These are phyloP conservation scores for Aspergillus nidulans DNA, from an alignment of 495 filamentous ascomycete genomes.

Conservation along the genomic window DNA sequence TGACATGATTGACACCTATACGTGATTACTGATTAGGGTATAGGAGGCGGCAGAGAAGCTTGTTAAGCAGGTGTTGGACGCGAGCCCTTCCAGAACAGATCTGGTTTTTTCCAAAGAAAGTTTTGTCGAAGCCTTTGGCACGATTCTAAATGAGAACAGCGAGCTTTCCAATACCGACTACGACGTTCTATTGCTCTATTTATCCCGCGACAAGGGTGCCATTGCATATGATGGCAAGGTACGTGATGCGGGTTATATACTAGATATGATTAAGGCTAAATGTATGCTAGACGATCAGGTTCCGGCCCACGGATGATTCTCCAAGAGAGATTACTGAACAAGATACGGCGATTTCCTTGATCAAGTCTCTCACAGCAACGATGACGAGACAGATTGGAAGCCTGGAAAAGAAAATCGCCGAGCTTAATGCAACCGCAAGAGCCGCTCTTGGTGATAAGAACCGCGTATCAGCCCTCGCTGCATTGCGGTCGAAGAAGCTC, in stretches of 20 bases:
- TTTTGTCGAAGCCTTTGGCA: conserved; percentile 57
- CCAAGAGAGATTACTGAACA: conserved; percentile 57
- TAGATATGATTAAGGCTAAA: conserved; percentile 18
- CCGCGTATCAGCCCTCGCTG: conserved; percentile 64
- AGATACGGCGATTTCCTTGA: conserved; percentile 74
- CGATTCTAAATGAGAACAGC: conserved; percentile 45
- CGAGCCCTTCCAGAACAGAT: conserved; percentile 47
- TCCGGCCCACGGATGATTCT: conserved; percentile 50
- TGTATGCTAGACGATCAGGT: conserved; percentile 63
- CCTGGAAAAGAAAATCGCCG: conserved; percentile 50
- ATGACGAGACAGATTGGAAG: conserved; percentile 59
- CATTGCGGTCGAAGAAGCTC: conserved; percentile 78
- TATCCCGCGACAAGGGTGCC: conserved; percentile 62
- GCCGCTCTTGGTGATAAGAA: conserved; percentile 66
- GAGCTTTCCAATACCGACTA: conserved; percentile 62
- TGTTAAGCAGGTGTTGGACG: conserved; percentile 39
- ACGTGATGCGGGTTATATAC: not conserved
- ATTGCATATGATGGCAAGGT: conserved; percentile 63
- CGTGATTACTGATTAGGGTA: not conserved
- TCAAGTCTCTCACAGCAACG: conserved; percentile 62
- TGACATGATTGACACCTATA: not conserved
- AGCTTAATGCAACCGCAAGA: conserved; percentile 53
- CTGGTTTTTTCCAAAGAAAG: conserved; percentile 62
- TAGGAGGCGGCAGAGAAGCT: conserved; percentile 44
- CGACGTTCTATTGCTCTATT: conserved; percentile 63